These are phyloP conservation scores for Ceriops decandra DNA, from an alignment of 345 rosid species.

Conservation along the genomic window DNA sequence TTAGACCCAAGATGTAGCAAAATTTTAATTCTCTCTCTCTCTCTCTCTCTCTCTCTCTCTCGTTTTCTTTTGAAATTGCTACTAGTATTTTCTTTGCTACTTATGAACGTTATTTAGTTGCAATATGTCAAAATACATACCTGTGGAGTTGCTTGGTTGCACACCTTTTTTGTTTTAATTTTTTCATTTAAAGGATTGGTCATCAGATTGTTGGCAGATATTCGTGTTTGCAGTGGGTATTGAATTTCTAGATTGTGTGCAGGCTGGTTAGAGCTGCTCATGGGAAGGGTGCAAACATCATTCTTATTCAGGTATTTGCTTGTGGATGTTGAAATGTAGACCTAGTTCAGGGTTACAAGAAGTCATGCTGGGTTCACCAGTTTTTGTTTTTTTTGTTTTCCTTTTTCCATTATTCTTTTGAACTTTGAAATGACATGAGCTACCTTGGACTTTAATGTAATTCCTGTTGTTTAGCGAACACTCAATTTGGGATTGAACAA, in stretches of 20 bases:
- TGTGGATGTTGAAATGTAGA: not conserved
- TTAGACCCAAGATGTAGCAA: no score
- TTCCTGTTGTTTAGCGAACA: not conserved
- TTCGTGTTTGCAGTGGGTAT: not conserved
- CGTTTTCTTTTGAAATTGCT: no score
- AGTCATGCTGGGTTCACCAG: not conserved
- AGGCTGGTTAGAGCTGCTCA: slow-evolving; percentile 77
- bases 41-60: no score
- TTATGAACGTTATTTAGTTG: no score
- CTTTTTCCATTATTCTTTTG: not conserved
- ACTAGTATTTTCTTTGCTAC: no score
- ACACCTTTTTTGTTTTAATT: not conserved
- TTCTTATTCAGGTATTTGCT: slow-evolving; percentile 82
- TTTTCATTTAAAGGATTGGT: not conserved
- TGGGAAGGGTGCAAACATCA: slow-evolving; percentile 69
- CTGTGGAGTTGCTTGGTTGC: no score
- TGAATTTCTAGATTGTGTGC: slow-evolving; percentile 10
- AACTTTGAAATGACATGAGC: not conserved
- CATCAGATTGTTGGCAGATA: not conserved
- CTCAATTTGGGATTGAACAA: not conserved
- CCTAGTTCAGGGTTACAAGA: not conserved
- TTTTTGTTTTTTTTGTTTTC: not conserved
- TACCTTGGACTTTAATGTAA: not conserved
- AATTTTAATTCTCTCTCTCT: no score
- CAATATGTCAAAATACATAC: no score